Conservation (phyloP, 805 yeast species). For the Wickerhamomyces alni region DNA sequence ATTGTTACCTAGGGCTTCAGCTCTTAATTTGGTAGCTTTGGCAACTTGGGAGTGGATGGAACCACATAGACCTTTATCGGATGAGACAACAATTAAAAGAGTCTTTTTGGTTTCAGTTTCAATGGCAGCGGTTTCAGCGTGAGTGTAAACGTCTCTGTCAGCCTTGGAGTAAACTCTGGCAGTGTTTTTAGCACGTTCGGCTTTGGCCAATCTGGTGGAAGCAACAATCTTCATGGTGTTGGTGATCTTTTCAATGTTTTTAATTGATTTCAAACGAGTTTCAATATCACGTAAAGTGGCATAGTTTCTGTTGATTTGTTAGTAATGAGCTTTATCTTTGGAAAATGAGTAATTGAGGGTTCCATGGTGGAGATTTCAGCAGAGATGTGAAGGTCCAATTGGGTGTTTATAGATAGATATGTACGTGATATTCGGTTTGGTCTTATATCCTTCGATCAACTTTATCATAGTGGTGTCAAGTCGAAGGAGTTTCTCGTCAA, state of each 20-base stretch:
- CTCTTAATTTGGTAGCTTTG: constrained; percentile 72
- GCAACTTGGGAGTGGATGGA: constrained; percentile 95
- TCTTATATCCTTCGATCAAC: too few species aligned
- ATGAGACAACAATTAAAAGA: constrained; percentile 81
- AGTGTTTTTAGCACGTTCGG: constrained; percentile 88
- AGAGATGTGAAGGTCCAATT: too few species aligned
- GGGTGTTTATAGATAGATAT: too few species aligned
- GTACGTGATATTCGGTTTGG: too few species aligned
- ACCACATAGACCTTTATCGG: constrained; percentile 99
- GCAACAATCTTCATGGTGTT: constrained; percentile 99
- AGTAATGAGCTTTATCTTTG: constrained; percentile 18
- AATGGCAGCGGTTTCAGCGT: constrained; percentile 69
- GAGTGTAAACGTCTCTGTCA: constrained; percentile 70
- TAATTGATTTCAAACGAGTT: constrained; percentile 94
- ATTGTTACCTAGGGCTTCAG: constrained; percentile 49
- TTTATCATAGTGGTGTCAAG: too few species aligned
- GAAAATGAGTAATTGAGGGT: too few species aligned
- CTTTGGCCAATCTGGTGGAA: constrained; percentile 91
- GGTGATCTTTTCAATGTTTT: constrained; percentile 98
- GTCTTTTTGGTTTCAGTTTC: constrained; percentile 51
- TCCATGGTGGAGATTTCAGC: too few species aligned
- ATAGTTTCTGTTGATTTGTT: constrained; percentile 58
- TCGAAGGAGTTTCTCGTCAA: too few species aligned
- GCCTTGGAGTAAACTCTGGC: constrained; percentile 81
- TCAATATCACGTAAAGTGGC: constrained; percentile 99